Evolutionary conservation across 176 grass and related monocot species (phyloP), one percentile per base, ranked within the genome.

Genomic region (Chrysopogon serrulatus): DNA sequence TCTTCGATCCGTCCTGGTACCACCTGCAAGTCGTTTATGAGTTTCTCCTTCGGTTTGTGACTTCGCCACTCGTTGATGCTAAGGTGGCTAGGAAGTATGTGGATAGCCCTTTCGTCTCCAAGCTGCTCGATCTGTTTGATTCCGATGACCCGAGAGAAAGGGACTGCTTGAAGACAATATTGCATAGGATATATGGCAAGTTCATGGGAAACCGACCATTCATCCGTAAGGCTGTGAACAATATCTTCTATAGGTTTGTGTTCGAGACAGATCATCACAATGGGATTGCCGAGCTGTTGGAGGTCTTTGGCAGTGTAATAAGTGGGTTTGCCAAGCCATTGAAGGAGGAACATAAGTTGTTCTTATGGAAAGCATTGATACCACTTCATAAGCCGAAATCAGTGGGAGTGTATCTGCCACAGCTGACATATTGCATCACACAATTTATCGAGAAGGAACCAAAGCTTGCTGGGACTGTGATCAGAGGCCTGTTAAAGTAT

Each of bases 371-470:
- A 82, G 91, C 87, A 2, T 80, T 97, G 75, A 86, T 97, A 77
- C 94, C 91, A 9, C 85, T 97, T 75, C 94, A 94, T 65, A 97
- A 97, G 79, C 91, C 89, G 7, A 97, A 97, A 76, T 62, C 80
- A 32, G 76, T 94, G 54, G 94, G 94, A 11, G 86, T 87, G 68
- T 97, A 97, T 87, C 82, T 94, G 27, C 89, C 89, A 5, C 94
- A 97, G 86, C 77, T 97, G 42, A 97, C 94, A 1, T 97, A 94
- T 85, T 97, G 94, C 51, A 91, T 97, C 6, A 97, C 86, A 31
- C 94, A 94, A 77, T 97, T 97, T 87, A 92, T 97, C 18, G 94
- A 94, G 84, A 97, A 97, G 90, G 94, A 97, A 74, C 90, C 91
- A 0, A 97, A 97, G 84, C 84, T 97, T 84, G 45, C 89, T 12